Percentiles rank a stretch among this genome's conserved stretches.
These are phyloP conservation scores for Boletus coccyginus DNA, from an alignment of 768 basidiomycete species.

Conservation along the genomic window DNA sequence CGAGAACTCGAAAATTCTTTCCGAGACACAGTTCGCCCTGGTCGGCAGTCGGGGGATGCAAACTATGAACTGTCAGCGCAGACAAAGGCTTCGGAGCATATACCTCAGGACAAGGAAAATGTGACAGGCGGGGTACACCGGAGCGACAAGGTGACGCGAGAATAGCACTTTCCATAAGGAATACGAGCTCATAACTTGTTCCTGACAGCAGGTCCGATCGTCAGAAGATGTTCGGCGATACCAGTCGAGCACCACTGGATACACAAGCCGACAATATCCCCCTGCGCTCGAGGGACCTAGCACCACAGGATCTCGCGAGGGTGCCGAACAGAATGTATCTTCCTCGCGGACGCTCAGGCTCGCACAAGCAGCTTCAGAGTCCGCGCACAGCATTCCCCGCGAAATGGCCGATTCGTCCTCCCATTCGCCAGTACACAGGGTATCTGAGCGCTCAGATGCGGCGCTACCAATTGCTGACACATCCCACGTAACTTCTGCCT, in stretches of 20 bases:
- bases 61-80: not conserved
- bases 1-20: not conserved
- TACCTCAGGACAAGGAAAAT: not conserved
- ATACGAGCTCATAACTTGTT: not conserved
- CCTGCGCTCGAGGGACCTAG: no score
- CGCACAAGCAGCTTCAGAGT: not conserved
- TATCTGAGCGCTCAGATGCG: not conserved
- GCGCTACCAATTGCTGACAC: not conserved
- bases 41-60: not conserved
- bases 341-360: not conserved
- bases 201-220: not conserved
- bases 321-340: not conserved
- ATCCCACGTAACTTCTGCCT: no score
- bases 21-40: not conserved
- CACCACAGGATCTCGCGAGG: not conserved
- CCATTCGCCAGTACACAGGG: not conserved
- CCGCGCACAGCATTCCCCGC: not conserved
- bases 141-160: not conserved
- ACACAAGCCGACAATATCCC: no score
- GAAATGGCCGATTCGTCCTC: not conserved
- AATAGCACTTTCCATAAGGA: not conserved
- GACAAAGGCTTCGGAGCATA: not conserved
- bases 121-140: not conserved
- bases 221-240: not conserved
- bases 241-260: not conserved